Evolutionary conservation across 2,329 filamentous ascomycete genomes (phyloP).

Genomic region (Colletotrichum limetticola): DNA sequence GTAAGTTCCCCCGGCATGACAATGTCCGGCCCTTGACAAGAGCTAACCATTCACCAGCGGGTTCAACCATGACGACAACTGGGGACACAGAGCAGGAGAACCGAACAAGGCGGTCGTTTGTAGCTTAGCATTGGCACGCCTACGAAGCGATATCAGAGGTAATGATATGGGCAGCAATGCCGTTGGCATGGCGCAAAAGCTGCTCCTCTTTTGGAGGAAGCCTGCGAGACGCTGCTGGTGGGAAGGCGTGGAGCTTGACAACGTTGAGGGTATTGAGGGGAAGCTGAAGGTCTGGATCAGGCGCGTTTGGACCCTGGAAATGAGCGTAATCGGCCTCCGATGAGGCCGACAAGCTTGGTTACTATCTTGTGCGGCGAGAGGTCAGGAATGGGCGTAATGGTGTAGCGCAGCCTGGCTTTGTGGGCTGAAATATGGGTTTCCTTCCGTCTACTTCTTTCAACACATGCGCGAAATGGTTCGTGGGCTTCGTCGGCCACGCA

Average conservation of each 20-base stretch:
- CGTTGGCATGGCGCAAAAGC: slow-evolving; percentile 98
- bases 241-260: slow-evolving; percentile 93
- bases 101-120: slow-evolving; percentile 99
- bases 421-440: slow-evolving; percentile 1
- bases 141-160: slow-evolving; percentile 92
- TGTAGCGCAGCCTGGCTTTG: slow-evolving; percentile 17
- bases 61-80: slow-evolving; percentile 94
- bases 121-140: slow-evolving; percentile 90
- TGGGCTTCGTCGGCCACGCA: neutral
- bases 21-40: slow-evolving; percentile 3
- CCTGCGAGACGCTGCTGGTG: slow-evolving; percentile 97
- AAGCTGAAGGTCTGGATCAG: slow-evolving; percentile 98
- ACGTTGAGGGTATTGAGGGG: slow-evolving; percentile 90
- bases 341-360: slow-evolving; percentile 45
- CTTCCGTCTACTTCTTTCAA: slow-evolving; percentile 1
- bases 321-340: slow-evolving; percentile 91
- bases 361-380: neutral
- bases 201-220: slow-evolving; percentile 97
- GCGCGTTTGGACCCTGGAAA: slow-evolving; percentile 97
- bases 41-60: slow-evolving; percentile 66
- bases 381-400: neutral
- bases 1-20: slow-evolving; percentile 64
- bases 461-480: neutral
- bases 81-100: slow-evolving; percentile 97
- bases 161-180: slow-evolving; percentile 79